Evolutionary conservation across 352 stramenopile genomes (phyloP), one percentile per base, ranked within the genome.

Genomic region (Pythium grandisporangium): DNA sequence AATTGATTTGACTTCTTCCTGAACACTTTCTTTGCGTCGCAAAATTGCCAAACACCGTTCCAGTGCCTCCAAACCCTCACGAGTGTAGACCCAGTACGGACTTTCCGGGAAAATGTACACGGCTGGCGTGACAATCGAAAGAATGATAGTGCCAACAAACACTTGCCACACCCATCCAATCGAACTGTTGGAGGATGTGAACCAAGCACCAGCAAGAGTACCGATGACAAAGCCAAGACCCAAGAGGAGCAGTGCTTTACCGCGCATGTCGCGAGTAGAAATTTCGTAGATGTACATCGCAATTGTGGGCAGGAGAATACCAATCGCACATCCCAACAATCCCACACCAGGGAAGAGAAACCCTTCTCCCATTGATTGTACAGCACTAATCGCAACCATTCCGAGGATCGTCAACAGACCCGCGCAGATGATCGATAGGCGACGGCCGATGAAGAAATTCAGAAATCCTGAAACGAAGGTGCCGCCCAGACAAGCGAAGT

Each of bases 211-310:
- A 14, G 69, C 64, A 25, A 84, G 46, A 7, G 80, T 72, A 23
- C 78, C 78, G 2, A 79, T 45, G 41, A 84, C 61, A 22, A 89
- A 88, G 17, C 75, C 73, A 50, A 79, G 55, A 13, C 73, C 78
- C 0, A 93, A 55, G 40, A 88, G 59, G 30, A 93, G 53, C 44
- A 93, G 42, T 30, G 74, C 72, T 57, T 90, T 90, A 43, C 74
- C 68, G 32, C 79, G 76, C 76, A 90, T 90, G 27, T 90, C 76
- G 6, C 63, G 70, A 30, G 79, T 89, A 11, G 79, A 86, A 35
- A 93, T 84, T 49, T 93, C 79, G 55, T 85, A 93, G 36, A 90
- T 85, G 58, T 93, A 93, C 35, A 85, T 74, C 19, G 74, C 61
- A 20, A 93, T 55, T 5, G 79, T 83, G 24, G 77, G 79, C 30